Evolutionary conservation across 306 rosid genomes (phyloP).

Genomic region (Fragaria ananassa): DNA sequence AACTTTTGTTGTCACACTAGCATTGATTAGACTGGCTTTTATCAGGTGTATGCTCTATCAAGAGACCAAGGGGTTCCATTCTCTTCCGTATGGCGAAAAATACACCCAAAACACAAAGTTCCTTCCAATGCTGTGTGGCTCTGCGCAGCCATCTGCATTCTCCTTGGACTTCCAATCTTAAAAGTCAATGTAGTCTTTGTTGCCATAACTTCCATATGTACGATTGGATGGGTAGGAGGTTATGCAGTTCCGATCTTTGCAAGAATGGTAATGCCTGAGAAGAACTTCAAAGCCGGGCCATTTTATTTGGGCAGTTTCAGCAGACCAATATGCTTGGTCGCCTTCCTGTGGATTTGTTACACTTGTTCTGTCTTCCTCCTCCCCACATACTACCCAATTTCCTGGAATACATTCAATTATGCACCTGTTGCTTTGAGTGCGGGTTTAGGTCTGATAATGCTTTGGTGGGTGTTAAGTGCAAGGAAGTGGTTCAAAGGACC

Average conservation of each 20-base stretch:
- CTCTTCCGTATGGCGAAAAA: constrained; percentile 59
- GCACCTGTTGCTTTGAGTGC: constrained; percentile 75
- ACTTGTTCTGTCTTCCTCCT: constrained; percentile 79
- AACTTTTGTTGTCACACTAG: background rate
- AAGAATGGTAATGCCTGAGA: constrained; percentile 69
- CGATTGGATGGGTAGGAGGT: constrained; percentile 90
- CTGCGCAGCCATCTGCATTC: constrained; percentile 72
- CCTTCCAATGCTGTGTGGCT: constrained; percentile 91
- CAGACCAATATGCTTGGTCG: constrained; percentile 65
- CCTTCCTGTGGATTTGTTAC: constrained; percentile 80
- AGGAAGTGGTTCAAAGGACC: constrained; percentile 92
- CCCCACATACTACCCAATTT: constrained; percentile 66
- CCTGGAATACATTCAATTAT: constrained; percentile 73
- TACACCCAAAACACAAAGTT: constrained; percentile 73
- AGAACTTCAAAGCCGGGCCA: constrained; percentile 68
- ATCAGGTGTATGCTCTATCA: constrained; percentile 81
- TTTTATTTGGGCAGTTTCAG: constrained; percentile 81
- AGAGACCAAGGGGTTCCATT: constrained; percentile 77
- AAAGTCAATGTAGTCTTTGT: constrained; percentile 69
- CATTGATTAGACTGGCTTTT: constrained; percentile 11
- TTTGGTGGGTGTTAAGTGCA: constrained; percentile 88
- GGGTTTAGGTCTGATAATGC: constrained; percentile 61
- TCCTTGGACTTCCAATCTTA: constrained; percentile 76
- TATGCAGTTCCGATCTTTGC: constrained; percentile 87
- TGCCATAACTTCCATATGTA: constrained; percentile 72